phyloP scores from a whole-genome alignment of 2,329 filamentous ascomycete species.

The Alternaria rosae region DNA sequence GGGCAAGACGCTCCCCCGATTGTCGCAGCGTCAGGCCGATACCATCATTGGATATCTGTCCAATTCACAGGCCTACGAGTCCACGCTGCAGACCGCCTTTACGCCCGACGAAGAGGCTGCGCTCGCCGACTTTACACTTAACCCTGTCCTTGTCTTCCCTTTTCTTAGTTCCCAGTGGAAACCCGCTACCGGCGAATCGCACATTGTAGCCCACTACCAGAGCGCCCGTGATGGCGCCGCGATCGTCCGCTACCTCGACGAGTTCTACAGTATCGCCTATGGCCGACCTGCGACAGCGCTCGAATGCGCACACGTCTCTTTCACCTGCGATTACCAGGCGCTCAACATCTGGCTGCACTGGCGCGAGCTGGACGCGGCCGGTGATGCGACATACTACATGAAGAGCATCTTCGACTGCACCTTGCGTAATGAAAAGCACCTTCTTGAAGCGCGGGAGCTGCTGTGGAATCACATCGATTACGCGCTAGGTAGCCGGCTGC shows the following conservation, averaged over 20 bases:
- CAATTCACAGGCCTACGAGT: slow-evolving; percentile 9
- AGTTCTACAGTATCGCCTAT: slow-evolving; percentile 11
- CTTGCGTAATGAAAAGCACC: slow-evolving; percentile 13
- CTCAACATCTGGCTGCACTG: slow-evolving; percentile 18
- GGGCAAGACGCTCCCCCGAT: no score
- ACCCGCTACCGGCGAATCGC: slow-evolving; percentile 7
- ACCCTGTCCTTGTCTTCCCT: slow-evolving; percentile 6
- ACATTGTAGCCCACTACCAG: slow-evolving; percentile 4
- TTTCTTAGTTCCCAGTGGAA: slow-evolving; percentile 9
- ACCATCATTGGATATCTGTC: slow-evolving; percentile 16
- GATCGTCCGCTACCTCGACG: slow-evolving; percentile 14
- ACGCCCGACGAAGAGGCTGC: slow-evolving; percentile 7
- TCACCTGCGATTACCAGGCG: slow-evolving; percentile 15
- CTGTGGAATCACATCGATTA: slow-evolving; percentile 18
- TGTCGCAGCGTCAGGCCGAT: no score
- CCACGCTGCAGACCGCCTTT: slow-evolving; percentile 10
- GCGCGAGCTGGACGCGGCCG: slow-evolving; percentile 11
- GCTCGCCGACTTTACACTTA: slow-evolving; percentile 14
- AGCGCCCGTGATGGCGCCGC: slow-evolving; percentile 11
- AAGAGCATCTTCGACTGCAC: slow-evolving; percentile 18
- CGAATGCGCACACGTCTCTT: slow-evolving; percentile 14
- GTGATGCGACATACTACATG: slow-evolving; percentile 13
- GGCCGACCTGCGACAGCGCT: slow-evolving; percentile 6
- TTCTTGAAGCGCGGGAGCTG: slow-evolving; percentile 13
- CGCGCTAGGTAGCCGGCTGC: slow-evolving; percentile 11